Evolutionary conservation across 2,329 filamentous ascomycete species (phyloP).

Genomic region (Penicillium occitanis): DNA sequence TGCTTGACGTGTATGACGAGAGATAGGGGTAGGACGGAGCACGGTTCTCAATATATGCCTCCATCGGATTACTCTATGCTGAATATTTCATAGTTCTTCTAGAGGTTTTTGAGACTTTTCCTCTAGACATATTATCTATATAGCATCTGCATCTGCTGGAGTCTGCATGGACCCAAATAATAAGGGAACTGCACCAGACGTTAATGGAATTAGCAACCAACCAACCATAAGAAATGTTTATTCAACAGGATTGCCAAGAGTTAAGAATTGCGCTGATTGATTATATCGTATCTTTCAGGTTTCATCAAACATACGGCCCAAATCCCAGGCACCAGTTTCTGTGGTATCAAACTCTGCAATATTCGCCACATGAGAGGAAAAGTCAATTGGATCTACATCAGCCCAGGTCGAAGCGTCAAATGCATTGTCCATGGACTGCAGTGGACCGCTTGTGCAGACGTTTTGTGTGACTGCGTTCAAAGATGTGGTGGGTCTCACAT

Average conservation of each 20-base stretch:
- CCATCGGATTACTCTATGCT: no score
- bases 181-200: no score
- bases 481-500: neutral
- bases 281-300: neutral
- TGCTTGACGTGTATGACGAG: no score
- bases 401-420: neutral
- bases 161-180: no score
- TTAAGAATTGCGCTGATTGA: neutral
- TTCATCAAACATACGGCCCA: neutral
- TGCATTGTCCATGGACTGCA: neutral
- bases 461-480: neutral
- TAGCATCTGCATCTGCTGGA: no score
- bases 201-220: no score
- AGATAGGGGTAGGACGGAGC: no score
- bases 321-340: neutral
- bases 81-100: no score
- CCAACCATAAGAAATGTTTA: neutral
- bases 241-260: neutral
- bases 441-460: neutral
- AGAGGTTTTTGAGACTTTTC: no score
- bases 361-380: neutral
- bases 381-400: neutral
- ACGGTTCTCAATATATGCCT: no score
- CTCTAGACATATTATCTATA: no score
- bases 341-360: neutral